Conservation (phyloP, 495 filamentous ascomycete genomes). For the Bacidia gigantensis region DNA sequence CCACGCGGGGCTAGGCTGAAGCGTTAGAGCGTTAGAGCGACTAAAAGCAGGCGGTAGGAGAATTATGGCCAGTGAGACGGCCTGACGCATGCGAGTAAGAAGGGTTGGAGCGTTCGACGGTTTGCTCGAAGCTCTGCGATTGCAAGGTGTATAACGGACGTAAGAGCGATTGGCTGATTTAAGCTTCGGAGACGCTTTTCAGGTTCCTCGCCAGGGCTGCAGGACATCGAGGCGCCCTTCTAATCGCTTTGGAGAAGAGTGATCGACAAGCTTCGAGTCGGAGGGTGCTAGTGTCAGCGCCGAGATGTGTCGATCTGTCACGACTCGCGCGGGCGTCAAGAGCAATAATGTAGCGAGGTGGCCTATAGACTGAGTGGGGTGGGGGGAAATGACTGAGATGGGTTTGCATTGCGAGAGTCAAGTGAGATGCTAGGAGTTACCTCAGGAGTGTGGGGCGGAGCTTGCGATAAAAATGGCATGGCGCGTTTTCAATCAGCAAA, state of each 20-base stretch:
- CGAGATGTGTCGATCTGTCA: conserved; percentile 7
- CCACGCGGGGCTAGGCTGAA: background rate
- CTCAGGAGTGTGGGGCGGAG: background rate
- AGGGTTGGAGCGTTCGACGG: background rate
- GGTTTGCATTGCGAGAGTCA: background rate
- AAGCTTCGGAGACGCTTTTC: background rate
- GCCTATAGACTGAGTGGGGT: too few relatives aligned
- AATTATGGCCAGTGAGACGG: background rate
- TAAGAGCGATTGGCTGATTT: background rate
- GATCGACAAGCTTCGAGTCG: conserved; percentile 3
- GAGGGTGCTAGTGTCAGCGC: too few relatives aligned
- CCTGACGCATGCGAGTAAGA: background rate
- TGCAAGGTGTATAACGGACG: background rate
- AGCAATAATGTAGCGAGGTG: too few relatives aligned
- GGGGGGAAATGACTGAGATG: background rate
- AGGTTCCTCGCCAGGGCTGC: background rate
- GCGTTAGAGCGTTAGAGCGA: background rate
- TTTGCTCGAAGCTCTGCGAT: background rate
- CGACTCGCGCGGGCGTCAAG: background rate
- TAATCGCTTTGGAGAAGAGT: conserved; percentile 4
- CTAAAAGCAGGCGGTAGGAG: background rate
- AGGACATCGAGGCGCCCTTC: conserved; percentile 1
- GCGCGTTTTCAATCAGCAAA: background rate
- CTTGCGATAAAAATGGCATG: background rate
- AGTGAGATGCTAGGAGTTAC: background rate